A percentile compares a stretch with the other conserved stretches of the same genome.
Conservation (phyloP, 1,284 basidiomycete species). For the Pseudozyma hubeiensis region DNA sequence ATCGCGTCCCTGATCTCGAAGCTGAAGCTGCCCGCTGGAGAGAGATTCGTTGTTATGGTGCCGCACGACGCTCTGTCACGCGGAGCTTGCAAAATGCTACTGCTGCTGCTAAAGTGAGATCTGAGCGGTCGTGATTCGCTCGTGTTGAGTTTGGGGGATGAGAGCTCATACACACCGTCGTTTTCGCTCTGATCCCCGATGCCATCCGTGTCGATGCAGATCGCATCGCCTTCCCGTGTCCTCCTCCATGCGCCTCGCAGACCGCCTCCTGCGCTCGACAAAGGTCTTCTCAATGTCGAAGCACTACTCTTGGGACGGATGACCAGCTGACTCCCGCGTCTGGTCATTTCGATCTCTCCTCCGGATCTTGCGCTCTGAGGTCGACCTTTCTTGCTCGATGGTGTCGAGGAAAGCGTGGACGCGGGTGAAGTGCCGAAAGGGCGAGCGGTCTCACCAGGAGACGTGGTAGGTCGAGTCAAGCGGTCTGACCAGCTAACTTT, state of each 20-base stretch:
- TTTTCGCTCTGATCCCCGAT: conserved; percentile 5
- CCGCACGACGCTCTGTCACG: conserved; percentile 4
- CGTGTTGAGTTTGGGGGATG: neutral
- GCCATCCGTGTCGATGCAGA: conserved; percentile 37
- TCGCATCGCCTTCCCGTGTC: conserved; percentile 9
- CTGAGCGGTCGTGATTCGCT: conserved; percentile 1
- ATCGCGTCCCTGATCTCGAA: conserved; percentile 45
- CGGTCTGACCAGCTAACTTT: conserved; percentile 12
- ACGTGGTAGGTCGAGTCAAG: conserved; percentile 7
- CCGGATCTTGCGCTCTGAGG: conserved; percentile 22
- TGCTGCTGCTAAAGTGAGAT: conserved; percentile 33
- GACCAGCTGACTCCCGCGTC: conserved; percentile 22
- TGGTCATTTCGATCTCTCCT: conserved; percentile 32
- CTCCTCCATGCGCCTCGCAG: conserved; percentile 17
- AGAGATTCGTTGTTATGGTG: conserved; percentile 1
- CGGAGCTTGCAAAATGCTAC: conserved; percentile 6
- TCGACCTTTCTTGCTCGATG: conserved; percentile 1
- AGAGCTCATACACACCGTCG: conserved; percentile 5
- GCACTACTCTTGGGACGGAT: conserved; percentile 23
- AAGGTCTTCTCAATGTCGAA: conserved; percentile 12
- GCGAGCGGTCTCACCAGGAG: conserved; percentile 2
- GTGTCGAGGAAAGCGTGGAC: neutral
- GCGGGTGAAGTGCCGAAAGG: neutral
- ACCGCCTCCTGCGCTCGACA: conserved; percentile 18
- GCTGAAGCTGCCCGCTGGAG: conserved; percentile 32